A percentile compares a stretch with the other conserved stretches of the same genome.
phyloP scores from a whole-genome alignment of 139 green algal genomes.

The Chlorella ohadii region DNA sequence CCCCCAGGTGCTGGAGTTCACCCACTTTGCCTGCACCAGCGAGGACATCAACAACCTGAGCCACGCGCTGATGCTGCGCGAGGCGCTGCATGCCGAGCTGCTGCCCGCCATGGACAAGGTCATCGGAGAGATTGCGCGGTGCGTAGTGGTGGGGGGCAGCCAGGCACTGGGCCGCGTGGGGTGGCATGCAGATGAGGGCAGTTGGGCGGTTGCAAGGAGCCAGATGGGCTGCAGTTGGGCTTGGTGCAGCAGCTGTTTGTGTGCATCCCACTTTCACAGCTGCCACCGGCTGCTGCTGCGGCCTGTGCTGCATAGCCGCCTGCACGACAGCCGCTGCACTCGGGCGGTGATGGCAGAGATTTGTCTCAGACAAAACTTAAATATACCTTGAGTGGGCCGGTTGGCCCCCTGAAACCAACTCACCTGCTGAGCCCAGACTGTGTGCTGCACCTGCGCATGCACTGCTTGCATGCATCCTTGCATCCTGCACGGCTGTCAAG shows the following conservation, averaged over 20 bases:
- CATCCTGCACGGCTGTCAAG: too few species aligned
- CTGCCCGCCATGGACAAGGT: conserved; percentile 92
- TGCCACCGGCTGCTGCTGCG: too few species aligned
- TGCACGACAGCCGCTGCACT: neutral
- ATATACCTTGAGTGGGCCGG: conserved; percentile 54
- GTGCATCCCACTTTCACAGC: too few species aligned
- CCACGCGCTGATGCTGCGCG: conserved; percentile 96
- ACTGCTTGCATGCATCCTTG: neutral
- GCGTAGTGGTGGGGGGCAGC: neutral
- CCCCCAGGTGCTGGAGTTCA: conserved; percentile 94
- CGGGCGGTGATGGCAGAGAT: conserved; percentile 37
- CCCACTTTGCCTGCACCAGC: conserved; percentile 98
- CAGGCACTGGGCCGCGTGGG: too few species aligned
- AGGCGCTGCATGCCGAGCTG: conserved; percentile 81
- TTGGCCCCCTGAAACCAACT: conserved; percentile 35
- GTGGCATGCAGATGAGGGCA: too few species aligned
- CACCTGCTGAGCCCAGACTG: conserved; percentile 41
- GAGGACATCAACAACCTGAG: conserved; percentile 99
- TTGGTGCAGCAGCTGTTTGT: too few species aligned
- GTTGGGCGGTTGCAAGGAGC: too few species aligned
- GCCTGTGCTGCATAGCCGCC: neutral
- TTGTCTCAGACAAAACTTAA: conserved; percentile 45
- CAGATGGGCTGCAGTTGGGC: too few species aligned
- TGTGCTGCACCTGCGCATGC: too few species aligned
- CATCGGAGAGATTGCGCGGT: conserved; percentile 67